Percentiles rank a stretch among this genome's conserved stretches.
These are phyloP conservation scores for Dalbergia cochinchinensis DNA, from an alignment of 306 rosid genomes.

Conservation along the genomic window DNA sequence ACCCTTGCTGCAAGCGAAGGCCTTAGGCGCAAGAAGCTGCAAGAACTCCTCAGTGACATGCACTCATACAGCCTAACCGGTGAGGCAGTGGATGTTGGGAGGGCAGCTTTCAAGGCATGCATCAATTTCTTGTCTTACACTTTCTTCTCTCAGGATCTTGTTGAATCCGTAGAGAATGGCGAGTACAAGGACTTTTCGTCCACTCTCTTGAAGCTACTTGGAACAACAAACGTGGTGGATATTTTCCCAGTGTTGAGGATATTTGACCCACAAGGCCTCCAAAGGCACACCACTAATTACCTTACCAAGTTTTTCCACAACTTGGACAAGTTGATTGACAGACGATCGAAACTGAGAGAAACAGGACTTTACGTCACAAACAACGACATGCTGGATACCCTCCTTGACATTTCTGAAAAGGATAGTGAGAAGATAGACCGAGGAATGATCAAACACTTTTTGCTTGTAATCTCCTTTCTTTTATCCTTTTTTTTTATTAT, in stretches of 20 bases:
- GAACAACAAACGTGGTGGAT: constrained; percentile 44
- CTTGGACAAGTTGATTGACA: constrained; percentile 21
- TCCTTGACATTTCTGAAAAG: constrained; percentile 19
- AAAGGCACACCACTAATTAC: not conserved
- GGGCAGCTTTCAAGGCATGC: constrained; percentile 49
- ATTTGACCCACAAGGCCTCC: constrained; percentile 57
- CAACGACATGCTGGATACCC: constrained; percentile 54
- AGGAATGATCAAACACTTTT: too few species aligned
- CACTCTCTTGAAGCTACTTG: too few species aligned
- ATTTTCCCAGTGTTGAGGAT: constrained; percentile 50
- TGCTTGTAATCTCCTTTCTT: not conserved
- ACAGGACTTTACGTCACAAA: not conserved
- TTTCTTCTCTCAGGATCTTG: constrained; percentile 59
- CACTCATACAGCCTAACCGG: constrained; percentile 21
- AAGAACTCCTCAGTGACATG: constrained; percentile 46
- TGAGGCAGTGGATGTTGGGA: constrained; percentile 53
- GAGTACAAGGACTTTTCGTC: too few species aligned
- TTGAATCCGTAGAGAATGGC: not conserved
- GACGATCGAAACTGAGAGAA: constrained; percentile 42
- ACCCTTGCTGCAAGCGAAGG: constrained; percentile 45
- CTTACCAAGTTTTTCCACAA: constrained; percentile 33
- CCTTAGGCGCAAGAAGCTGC: constrained; percentile 45
- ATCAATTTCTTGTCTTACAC: constrained; percentile 54
- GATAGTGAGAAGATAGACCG: too few species aligned
- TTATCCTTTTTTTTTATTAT: not conserved